Evolutionary conservation across 345 rosid genomes (phyloP), one percentile per base, ranked within the genome.

Genomic region (Carallia brachiata): DNA sequence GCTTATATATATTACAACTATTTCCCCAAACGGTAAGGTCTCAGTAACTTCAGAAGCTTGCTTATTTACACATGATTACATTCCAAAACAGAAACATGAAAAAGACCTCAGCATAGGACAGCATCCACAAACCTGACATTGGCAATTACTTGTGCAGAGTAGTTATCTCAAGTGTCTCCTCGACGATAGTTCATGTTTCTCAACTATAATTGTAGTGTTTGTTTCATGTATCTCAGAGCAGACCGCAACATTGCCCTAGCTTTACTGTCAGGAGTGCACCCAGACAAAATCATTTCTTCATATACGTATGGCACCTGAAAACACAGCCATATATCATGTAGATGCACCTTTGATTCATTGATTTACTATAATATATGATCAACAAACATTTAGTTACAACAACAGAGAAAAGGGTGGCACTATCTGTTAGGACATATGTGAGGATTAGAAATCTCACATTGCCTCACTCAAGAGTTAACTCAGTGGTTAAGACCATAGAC

Each of bases 201-300:
- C 52, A 67, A 74, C 63, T 82, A 81, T 47, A 72, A 72, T 59
- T 73, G 81, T 72, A 95, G 72, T 9, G 84, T 67, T 79, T 89
- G 96, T 78, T 82, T 95, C 97, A 90, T 87, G 84, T 90, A 92
- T 83, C 83, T 89, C 62, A 95, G 80, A 75, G 96, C 99, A 73
- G 97, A 90, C 31, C 99, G 92, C 61, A 95, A 74, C 99, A 95
- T 95, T 36, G 90, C 92, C 83, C 96, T 84, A 62, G 99, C 96
- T 83, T 92, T 95, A 69, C 87, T 83, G 72, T 95, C 99, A 16
- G 99, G 97, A 77, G 77, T 86, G 85, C 90, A 89, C 7, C 97
- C 99, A 44, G 89, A 82, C 84, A 81, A 57, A 65, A 90, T 85
- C 99, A 95, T 90, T 82, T 95, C 99, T 74, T 92, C 96, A 30